A percentile compares a stretch with the other conserved stretches of the same genome.
phyloP scores from a whole-genome alignment of 371 early-diverging fungal species.

The Mucor irregularis region DNA sequence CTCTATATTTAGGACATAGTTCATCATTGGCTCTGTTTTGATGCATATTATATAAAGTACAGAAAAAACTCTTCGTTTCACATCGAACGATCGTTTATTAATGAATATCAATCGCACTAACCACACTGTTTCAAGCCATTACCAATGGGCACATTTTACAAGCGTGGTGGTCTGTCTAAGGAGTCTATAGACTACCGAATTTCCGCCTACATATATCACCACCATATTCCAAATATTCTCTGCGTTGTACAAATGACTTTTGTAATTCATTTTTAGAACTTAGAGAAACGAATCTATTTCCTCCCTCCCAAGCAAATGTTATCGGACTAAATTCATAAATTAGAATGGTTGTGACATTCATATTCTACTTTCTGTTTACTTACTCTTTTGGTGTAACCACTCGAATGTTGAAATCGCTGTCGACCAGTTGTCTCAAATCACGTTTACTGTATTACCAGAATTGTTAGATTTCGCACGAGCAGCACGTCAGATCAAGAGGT shows the following conservation, averaged over 20 bases:
- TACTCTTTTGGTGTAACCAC: conserved; percentile 65
- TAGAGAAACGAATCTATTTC: conserved; percentile 37
- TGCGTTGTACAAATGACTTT: conserved; percentile 50
- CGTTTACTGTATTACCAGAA: conserved; percentile 30
- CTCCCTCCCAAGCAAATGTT: conserved; percentile 60
- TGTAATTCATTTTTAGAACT: conserved; percentile 50
- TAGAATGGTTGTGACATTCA: not conserved
- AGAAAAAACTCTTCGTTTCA: too few species aligned
- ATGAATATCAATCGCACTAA: too few species aligned
- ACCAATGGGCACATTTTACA: too few species aligned
- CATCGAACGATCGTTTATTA: too few species aligned
- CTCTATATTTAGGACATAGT: too few species aligned
- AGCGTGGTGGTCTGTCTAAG: too few species aligned
- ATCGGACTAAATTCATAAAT: conserved; percentile 37
- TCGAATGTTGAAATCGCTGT: conserved; percentile 65
- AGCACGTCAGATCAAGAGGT: too few species aligned
- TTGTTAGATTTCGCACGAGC: not conserved
- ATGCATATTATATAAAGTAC: too few species aligned
- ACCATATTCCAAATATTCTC: conserved; percentile 63
- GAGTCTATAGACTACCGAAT: conserved; percentile 30
- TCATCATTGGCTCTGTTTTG: too few species aligned
- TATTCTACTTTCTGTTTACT: conserved; percentile 16
- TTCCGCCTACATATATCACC: conserved; percentile 53
- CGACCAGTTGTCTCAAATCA: conserved; percentile 67
- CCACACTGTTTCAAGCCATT: too few species aligned